Percentiles rank a stretch among this genome's conserved stretches.
Evolutionary conservation across 768 basidiomycete genomes (phyloP).

Genomic region (Russula brevipes): DNA sequence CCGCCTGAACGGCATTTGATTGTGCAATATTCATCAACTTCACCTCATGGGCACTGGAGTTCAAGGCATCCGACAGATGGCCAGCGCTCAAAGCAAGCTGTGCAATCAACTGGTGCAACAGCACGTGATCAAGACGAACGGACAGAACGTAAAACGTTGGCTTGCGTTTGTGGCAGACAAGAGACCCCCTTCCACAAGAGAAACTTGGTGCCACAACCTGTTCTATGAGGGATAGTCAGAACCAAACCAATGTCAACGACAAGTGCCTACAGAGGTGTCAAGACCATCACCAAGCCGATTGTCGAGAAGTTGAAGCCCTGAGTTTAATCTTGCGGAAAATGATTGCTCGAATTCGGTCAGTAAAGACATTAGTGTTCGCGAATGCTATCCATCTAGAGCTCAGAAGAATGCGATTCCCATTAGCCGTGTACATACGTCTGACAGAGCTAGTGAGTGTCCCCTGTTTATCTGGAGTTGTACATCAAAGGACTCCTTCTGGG

Average conservation of each 20-base stretch:
- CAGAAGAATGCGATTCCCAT: neutral
- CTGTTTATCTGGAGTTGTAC: constrained; percentile 13
- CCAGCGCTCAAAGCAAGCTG: constrained; percentile 1
- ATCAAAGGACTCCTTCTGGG: constrained; percentile 12
- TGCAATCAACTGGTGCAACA: constrained; percentile 7
- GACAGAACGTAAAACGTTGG: neutral
- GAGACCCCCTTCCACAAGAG: constrained; percentile 11
- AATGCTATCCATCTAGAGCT: neutral
- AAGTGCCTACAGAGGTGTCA: constrained; percentile 4
- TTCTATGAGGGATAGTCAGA: constrained; percentile 7
- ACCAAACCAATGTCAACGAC: neutral
- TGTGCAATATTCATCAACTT: constrained; percentile 11
- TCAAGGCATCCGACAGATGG: constrained; percentile 7
- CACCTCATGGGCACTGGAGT: constrained; percentile 13
- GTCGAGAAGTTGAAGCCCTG: constrained; percentile 8
- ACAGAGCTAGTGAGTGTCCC: constrained; percentile 10
- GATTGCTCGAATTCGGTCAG: constrained; percentile 15
- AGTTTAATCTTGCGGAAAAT: constrained; percentile 8
- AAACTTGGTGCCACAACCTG: constrained; percentile 10
- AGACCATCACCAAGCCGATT: neutral
- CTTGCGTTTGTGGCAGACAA: constrained; percentile 12
- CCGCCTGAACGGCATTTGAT: constrained; percentile 11
- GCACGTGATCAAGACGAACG: neutral
- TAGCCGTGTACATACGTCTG: constrained; percentile 3
- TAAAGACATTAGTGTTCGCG: constrained; percentile 5